Evolutionary conservation across 179 eudicot genomes (phyloP).

Genomic region (Beta corolliflora): DNA sequence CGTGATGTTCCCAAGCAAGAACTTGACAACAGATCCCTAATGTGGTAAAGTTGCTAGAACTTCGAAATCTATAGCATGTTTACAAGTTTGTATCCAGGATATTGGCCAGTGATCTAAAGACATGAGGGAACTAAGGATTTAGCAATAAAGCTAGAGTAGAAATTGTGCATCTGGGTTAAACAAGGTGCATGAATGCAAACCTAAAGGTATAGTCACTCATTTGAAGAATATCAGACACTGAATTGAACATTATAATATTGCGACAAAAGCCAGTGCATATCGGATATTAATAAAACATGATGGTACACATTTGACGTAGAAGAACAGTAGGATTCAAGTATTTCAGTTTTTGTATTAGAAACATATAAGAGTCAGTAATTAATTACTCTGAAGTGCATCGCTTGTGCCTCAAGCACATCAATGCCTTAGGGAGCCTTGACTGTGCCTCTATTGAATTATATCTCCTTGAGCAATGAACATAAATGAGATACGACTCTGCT

Average conservation of each 20-base stretch:
- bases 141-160: neutral
- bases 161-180: neutral
- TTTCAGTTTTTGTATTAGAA: neutral
- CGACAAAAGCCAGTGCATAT: neutral
- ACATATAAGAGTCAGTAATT: neutral
- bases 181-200: neutral
- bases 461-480: neutral
- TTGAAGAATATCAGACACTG: neutral
- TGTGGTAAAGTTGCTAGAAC: conserved; percentile 58
- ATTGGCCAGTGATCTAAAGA: neutral
- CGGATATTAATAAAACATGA: neutral
- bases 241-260: neutral
- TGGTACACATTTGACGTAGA: neutral
- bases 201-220: neutral
- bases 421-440: neutral
- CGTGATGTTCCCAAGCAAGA: conserved; percentile 98
- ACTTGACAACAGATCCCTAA: conserved; percentile 83
- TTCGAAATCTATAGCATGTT: neutral
- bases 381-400: neutral
- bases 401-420: conserved; percentile 3
- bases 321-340: neutral
- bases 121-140: neutral
- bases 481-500: neutral
- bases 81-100: neutral
- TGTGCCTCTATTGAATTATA: too few species aligned